Conservation (phyloP, 805 yeast genomes). For the Candida tallmaniae region DNA sequence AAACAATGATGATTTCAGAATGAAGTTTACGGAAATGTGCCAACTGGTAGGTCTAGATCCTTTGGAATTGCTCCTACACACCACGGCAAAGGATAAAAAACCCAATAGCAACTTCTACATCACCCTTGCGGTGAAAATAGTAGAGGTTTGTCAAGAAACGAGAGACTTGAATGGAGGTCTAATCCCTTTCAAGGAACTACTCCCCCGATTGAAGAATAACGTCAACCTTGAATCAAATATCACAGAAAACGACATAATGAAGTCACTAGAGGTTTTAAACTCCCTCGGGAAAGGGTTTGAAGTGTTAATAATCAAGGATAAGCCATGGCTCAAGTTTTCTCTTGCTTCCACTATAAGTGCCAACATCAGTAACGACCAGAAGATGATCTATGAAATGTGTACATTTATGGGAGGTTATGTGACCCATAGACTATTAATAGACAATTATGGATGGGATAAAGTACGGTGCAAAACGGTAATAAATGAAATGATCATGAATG, state of each 20-base stretch:
- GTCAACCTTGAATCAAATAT: constrained; percentile 27
- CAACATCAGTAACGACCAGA: constrained; percentile 53
- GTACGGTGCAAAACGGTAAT: constrained; percentile 59
- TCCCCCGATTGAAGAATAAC: constrained; percentile 19
- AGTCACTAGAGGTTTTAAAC: constrained; percentile 49
- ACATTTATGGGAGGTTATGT: constrained; percentile 72
- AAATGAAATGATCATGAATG: constrained; percentile 75
- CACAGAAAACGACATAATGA: constrained; percentile 49
- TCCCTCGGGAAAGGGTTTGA: constrained; percentile 70
- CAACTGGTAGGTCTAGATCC: constrained; percentile 83
- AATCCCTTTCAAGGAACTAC: constrained; percentile 49
- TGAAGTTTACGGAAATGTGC: constrained; percentile 74
- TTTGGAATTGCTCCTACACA: constrained; percentile 34
- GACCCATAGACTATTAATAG: constrained; percentile 56
- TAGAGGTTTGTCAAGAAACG: constrained; percentile 71
- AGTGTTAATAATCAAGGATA: constrained; percentile 52
- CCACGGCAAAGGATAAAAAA: constrained; percentile 22
- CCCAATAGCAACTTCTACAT: constrained; percentile 52
- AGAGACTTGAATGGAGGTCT: constrained; percentile 79
- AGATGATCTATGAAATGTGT: constrained; percentile 67
- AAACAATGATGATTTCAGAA: constrained; percentile 58
- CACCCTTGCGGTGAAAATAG: constrained; percentile 67
- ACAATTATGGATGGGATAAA: constrained; percentile 72
- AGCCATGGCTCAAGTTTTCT: constrained; percentile 44
- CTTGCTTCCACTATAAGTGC: constrained; percentile 22